phyloP scores from a whole-genome alignment of 1,284 basidiomycete species.

The Moesziomyces parantarcticus region DNA sequence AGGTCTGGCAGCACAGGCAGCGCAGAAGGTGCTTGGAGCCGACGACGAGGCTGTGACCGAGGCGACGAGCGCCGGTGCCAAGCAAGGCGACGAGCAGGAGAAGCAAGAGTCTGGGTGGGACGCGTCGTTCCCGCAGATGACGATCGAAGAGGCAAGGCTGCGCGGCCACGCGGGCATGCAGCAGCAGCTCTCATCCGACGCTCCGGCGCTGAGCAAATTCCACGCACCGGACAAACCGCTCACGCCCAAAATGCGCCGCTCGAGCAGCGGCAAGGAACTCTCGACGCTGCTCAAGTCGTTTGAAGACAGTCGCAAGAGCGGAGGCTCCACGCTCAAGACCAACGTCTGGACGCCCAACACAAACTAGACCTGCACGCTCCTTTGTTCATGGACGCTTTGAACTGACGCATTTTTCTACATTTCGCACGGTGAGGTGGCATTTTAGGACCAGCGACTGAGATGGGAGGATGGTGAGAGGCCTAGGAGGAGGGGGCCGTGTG shows the following conservation, averaged over 20 bases:
- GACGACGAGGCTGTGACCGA: conserved; percentile 46
- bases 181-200: conserved; percentile 52
- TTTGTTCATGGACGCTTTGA: too few species aligned
- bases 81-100: conserved; percentile 14
- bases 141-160: conserved; percentile 54
- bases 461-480: not conserved
- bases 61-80: conserved; percentile 19
- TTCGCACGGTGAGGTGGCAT: too few species aligned
- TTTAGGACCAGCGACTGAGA: conserved; percentile 10
- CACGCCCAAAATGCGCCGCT: conserved; percentile 52
- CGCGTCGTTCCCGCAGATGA: conserved; percentile 47
- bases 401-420: conserved; percentile 2
- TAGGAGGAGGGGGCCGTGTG: conserved; percentile 12
- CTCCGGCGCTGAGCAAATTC: conserved; percentile 50
- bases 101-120: conserved; percentile 7
- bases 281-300: conserved; percentile 44
- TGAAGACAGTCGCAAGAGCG: too few species aligned
- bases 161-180: conserved; percentile 55
- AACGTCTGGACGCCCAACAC: conserved; percentile 43
- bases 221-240: conserved; percentile 53
- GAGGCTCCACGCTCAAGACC: conserved; percentile 37
- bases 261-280: conserved; percentile 45
- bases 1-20: conserved; percentile 19
- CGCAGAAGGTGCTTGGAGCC: conserved; percentile 30
- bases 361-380: too few species aligned